Evolutionary conservation across 2,329 filamentous ascomycete species (phyloP).

Genomic region (Trichoderma koningii): DNA sequence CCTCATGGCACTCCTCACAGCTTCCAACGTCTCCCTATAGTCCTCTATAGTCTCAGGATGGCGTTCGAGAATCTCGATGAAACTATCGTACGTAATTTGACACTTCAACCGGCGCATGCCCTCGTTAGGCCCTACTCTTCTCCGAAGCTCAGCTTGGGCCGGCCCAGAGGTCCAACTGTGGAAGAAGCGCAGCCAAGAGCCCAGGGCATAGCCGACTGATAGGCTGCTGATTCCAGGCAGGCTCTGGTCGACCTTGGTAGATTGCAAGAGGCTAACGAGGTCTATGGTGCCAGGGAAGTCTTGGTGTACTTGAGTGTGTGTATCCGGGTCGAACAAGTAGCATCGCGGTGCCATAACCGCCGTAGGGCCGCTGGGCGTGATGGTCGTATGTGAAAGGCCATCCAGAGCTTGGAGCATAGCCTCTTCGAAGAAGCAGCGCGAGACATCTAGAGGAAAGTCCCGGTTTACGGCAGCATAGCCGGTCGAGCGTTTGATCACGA

Average conservation of each 20-base stretch:
- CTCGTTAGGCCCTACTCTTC: constrained; percentile 6
- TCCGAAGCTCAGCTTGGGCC: not conserved
- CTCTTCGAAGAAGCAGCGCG: constrained; percentile 9
- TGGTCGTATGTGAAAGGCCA: not conserved
- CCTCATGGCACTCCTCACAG: not conserved
- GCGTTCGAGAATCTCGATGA: constrained; percentile 7
- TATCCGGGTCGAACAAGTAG: constrained; percentile 2
- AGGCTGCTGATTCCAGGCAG: not conserved
- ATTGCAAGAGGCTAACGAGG: not conserved
- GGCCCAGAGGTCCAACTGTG: constrained; percentile 9
- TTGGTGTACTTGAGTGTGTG: constrained; percentile 6
- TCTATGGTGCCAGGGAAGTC: not conserved
- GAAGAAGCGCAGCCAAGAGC: constrained; percentile 9
- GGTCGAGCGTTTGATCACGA: not conserved
- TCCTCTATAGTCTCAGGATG: not conserved
- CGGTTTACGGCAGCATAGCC: not conserved
- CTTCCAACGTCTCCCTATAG: constrained; percentile 6
- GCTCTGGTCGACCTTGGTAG: not conserved
- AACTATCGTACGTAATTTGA: constrained; percentile 5
- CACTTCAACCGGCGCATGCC: constrained; percentile 7
- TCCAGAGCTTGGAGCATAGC: constrained; percentile 4
- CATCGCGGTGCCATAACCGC: not conserved
- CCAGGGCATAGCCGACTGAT: not conserved
- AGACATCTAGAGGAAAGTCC: constrained; percentile 1
- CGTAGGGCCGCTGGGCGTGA: not conserved